Base-by-base conservation (phyloP, 1,284 basidiomycete genomes). In the Butyriboletus regius region DNA sequence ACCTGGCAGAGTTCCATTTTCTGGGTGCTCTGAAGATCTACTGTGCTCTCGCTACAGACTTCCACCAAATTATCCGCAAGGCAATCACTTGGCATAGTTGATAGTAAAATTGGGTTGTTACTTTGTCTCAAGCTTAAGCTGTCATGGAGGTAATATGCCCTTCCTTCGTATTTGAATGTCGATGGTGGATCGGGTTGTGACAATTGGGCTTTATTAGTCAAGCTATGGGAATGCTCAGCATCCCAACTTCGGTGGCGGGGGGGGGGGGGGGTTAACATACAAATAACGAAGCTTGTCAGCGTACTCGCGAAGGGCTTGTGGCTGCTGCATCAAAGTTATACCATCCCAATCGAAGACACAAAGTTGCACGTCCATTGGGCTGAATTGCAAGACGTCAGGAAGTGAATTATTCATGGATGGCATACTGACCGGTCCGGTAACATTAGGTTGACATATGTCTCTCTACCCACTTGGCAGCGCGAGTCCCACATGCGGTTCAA, bases 1-100 rank as follows among this genome's bases (percentile, higher is more conserved):
- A 85, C 85, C 73, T 81, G 70, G 64, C 80, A 85, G 22, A 69
- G 60, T 22, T 74, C 72, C 32, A 67, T 70, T 57, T 75, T 77
- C 54, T 81, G 72, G 33, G 74, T 72, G 51, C 73, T 79, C 59
- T 81, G 82, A 24, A 79, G 64, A 58, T 87, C 80, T 20, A 78
- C 54, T 12, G 72, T 58, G 45, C 68, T 75, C 57, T 83, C 81
- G 26, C 56, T 71, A 26, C 70, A 51, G 12, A 67, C 60, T 35
- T 55, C 46, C 31, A 70, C 55, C 7, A 38, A 34, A 29, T 54
- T 40, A 20, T 53, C 43, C 22, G 14, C 24, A 36, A 24, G 24
- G 28, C 13, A 29, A 15, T 46, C 51, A 8, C 36, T 20, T 18
- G 50, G 29, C 5, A 34, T 20, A 8, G 41, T 47, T 7, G 54